Percentiles rank a stretch among this genome's conserved stretches.
Evolutionary conservation across 2,329 filamentous ascomycete genomes (phyloP).

Genomic region (Calonectria pseudoreteaudii): DNA sequence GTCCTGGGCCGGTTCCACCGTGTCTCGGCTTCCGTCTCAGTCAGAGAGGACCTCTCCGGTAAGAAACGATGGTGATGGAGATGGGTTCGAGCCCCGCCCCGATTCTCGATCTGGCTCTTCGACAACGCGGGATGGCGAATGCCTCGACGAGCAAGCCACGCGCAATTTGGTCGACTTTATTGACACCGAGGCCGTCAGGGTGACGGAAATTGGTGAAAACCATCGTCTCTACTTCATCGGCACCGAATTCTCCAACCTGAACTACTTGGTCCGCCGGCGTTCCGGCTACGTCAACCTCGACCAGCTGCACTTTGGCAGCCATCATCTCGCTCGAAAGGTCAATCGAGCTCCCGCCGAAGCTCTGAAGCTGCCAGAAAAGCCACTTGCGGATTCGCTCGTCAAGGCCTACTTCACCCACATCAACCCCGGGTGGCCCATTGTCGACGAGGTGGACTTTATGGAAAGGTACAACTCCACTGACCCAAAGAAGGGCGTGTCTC

Average conservation of each 20-base stretch:
- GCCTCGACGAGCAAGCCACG: conserved; percentile 54
- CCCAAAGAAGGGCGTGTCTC: conserved; percentile 55
- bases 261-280: conserved; percentile 65
- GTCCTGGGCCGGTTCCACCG: conserved; percentile 27
- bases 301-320: conserved; percentile 50
- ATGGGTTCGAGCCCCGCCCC: conserved; percentile 11
- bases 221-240: conserved; percentile 66
- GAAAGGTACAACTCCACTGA: conserved; percentile 60
- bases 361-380: conserved; percentile 60
- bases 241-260: conserved; percentile 67
- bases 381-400: conserved; percentile 61
- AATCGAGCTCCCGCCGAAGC: conserved; percentile 58
- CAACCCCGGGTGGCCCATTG: conserved; percentile 63
- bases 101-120: conserved; percentile 24
- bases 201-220: conserved; percentile 58
- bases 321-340: conserved; percentile 51
- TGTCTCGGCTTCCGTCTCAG: not conserved
- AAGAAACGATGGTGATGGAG: not conserved
- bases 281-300: conserved; percentile 37
- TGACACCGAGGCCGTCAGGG: conserved; percentile 58
- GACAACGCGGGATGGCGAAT: conserved; percentile 38
- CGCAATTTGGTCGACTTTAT: conserved; percentile 62
- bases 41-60: conserved; percentile 9
- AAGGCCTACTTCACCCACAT: conserved; percentile 62
- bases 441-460: conserved; percentile 65